Evolutionary conservation across 331 rosid genomes (phyloP).

Genomic region (Prunus yedoensis): DNA sequence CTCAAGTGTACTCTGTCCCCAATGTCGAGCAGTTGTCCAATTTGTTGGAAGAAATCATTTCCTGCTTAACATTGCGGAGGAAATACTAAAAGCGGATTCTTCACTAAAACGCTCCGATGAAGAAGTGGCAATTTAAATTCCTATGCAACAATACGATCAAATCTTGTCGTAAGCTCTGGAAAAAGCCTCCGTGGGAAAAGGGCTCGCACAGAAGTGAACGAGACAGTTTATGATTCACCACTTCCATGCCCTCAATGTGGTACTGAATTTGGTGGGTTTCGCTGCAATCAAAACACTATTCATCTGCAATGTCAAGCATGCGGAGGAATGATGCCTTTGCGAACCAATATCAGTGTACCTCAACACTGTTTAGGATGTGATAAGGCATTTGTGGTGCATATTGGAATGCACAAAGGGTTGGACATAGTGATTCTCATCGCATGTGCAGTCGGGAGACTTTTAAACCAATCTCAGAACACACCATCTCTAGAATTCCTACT

Average conservation of each 20-base stretch:
- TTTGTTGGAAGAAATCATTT: slow-evolving; percentile 90
- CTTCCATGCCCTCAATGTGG: slow-evolving; percentile 86
- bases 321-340: slow-evolving; percentile 97
- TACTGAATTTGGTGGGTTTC: slow-evolving; percentile 61
- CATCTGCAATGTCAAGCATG: slow-evolving; percentile 92
- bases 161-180: slow-evolving; percentile 60
- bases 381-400: slow-evolving; percentile 87
- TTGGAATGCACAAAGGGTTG: slow-evolving; percentile 63
- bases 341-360: slow-evolving; percentile 42
- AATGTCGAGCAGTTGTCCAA: slow-evolving; percentile 84
- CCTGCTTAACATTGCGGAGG: slow-evolving; percentile 63
- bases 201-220: slow-evolving; percentile 36
- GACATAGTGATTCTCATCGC: slow-evolving; percentile 42
- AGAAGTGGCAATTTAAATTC: slow-evolving; percentile 69
- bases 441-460: slow-evolving; percentile 64
- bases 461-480: slow-evolving; percentile 57
- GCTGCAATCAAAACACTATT: slow-evolving; percentile 51
- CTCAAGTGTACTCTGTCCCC: slow-evolving; percentile 87
- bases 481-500: slow-evolving; percentile 58
- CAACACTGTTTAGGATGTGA: slow-evolving; percentile 92
- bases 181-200: slow-evolving; percentile 54
- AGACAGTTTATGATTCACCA: slow-evolving; percentile 37
- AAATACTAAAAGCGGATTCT: slow-evolving; percentile 60
- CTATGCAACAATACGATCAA: slow-evolving; percentile 68
- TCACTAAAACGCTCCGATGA: slow-evolving; percentile 67